Evolutionary conservation across 129 eudicot species (phyloP).

Genomic region (Gnaphalium uliginosum): DNA sequence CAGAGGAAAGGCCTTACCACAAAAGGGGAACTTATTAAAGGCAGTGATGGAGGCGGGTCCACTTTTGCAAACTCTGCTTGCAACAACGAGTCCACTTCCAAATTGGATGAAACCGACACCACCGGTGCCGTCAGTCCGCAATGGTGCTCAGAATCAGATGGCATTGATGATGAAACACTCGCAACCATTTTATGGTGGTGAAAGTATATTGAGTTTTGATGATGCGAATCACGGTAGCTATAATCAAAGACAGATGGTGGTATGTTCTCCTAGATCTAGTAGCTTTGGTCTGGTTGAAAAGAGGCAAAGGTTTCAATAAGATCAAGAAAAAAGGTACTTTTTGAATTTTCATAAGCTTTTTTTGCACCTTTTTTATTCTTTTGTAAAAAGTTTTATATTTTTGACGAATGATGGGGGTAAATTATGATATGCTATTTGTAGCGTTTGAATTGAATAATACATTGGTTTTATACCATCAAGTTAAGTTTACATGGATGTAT

Average conservation of each 20-base stretch:
- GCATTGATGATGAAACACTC: constrained; percentile 22
- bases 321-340: constrained; percentile 12
- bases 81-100: constrained; percentile 51
- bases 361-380: constrained; percentile 28
- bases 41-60: constrained; percentile 63
- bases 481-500: too few species aligned
- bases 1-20: constrained; percentile 61
- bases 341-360: not conserved
- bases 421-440: constrained; percentile 37
- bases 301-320: constrained; percentile 55
- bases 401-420: constrained; percentile 38
- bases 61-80: constrained; percentile 51
- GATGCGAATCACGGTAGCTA: constrained; percentile 27
- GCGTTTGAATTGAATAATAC: constrained; percentile 37
- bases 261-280: constrained; percentile 24
- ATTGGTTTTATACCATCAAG: constrained; percentile 9
- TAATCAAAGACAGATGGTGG: constrained; percentile 25
- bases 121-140: constrained; percentile 22
- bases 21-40: constrained; percentile 52
- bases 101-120: constrained; percentile 57
- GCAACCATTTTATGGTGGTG: constrained; percentile 22
- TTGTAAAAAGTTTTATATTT: constrained; percentile 38
- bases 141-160: constrained; percentile 19
- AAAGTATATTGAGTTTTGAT: constrained; percentile 36
- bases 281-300: constrained; percentile 37